Evolutionary conservation across 2,329 filamentous ascomycete genomes (phyloP).

Genomic region (Xylariaceae sp.): DNA sequence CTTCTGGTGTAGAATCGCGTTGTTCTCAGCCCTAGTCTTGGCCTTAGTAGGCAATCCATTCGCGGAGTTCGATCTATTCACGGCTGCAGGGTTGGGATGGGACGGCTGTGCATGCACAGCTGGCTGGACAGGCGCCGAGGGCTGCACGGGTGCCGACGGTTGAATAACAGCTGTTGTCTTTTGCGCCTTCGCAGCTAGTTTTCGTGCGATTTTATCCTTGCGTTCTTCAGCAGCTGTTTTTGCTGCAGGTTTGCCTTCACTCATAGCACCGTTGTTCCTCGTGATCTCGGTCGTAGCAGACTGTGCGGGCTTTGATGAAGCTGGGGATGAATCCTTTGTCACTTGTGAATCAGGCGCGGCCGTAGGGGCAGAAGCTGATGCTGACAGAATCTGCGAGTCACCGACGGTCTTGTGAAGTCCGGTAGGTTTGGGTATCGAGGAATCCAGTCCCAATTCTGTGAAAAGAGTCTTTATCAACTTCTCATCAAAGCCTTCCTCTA

Average conservation of each 20-base stretch:
- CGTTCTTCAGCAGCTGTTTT: slow-evolving; percentile 40
- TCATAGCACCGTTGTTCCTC: slow-evolving; percentile 1
- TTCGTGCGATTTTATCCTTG: slow-evolving; percentile 40
- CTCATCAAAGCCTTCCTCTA: slow-evolving; percentile 72
- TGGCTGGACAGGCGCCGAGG: slow-evolving; percentile 9
- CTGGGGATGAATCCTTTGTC: slow-evolving; percentile 6
- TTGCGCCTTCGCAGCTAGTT: slow-evolving; percentile 39
- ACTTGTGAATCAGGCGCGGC: slow-evolving; percentile 7
- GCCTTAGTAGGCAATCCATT: slow-evolving; percentile 42
- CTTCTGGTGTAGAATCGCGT: slow-evolving; percentile 72
- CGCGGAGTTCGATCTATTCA: slow-evolving; percentile 1
- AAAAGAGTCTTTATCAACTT: slow-evolving; percentile 67
- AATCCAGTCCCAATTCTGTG: slow-evolving; percentile 65
- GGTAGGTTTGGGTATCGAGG: slow-evolving; percentile 35
- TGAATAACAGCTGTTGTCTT: slow-evolving; percentile 29
- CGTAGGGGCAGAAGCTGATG: slow-evolving; percentile 1
- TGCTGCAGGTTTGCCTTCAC: slow-evolving; percentile 20
- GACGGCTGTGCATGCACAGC: background rate
- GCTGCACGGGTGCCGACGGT: slow-evolving; percentile 18
- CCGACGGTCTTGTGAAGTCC: slow-evolving; percentile 4
- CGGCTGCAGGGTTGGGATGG: slow-evolving; percentile 1
- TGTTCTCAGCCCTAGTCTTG: slow-evolving; percentile 64
- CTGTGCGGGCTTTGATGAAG: slow-evolving; percentile 1
- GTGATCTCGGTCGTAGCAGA: slow-evolving; percentile 1
- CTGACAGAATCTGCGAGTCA: slow-evolving; percentile 4